These are phyloP conservation scores for Penicillium sclerotiorum DNA, from an alignment of 2,329 filamentous ascomycete species.

Conservation along the genomic window DNA sequence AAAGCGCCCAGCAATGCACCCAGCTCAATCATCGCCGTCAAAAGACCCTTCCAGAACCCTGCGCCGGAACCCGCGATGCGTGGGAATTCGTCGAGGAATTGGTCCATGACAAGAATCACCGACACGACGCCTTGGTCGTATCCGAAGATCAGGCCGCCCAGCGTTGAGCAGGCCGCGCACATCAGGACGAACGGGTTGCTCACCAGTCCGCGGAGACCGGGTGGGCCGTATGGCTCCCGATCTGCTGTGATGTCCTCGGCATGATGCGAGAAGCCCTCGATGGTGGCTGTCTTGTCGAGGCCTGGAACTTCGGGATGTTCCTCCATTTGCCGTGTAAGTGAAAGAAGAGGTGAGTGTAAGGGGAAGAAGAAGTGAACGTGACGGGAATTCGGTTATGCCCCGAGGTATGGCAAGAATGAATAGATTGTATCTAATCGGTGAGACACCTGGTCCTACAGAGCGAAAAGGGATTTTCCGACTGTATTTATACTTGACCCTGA, in stretches of 20 bases:
- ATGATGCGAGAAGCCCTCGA: constrained; percentile 38
- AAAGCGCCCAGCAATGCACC: constrained; percentile 53
- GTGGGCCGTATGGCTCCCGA: constrained; percentile 36
- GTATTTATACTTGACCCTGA: constrained; percentile 9
- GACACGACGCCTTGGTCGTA: constrained; percentile 52
- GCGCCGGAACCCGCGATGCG: constrained; percentile 44
- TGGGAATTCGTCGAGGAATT: constrained; percentile 52
- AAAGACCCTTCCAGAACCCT: constrained; percentile 47
- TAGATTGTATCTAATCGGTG: too few relatives aligned
- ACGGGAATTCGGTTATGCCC: too few relatives aligned
- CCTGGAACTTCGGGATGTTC: too few relatives aligned
- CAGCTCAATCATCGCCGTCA: constrained; percentile 60
- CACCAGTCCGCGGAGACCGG: constrained; percentile 52
- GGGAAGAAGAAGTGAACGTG: too few relatives aligned
- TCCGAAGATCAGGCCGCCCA: constrained; percentile 55
- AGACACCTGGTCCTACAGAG: too few relatives aligned
- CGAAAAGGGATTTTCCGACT: background rate
- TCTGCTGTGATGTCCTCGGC: constrained; percentile 33
- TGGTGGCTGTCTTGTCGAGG: constrained; percentile 18
- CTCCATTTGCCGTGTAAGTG: too few relatives aligned
- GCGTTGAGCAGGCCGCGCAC: constrained; percentile 54
- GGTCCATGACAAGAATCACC: constrained; percentile 56
- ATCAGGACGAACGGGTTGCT: constrained; percentile 53
- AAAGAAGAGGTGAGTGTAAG: too few relatives aligned
- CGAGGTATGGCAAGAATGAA: too few relatives aligned